Evolutionary conservation across 257 asterid genomes (phyloP).

Genomic region (Cordia subcordata): DNA sequence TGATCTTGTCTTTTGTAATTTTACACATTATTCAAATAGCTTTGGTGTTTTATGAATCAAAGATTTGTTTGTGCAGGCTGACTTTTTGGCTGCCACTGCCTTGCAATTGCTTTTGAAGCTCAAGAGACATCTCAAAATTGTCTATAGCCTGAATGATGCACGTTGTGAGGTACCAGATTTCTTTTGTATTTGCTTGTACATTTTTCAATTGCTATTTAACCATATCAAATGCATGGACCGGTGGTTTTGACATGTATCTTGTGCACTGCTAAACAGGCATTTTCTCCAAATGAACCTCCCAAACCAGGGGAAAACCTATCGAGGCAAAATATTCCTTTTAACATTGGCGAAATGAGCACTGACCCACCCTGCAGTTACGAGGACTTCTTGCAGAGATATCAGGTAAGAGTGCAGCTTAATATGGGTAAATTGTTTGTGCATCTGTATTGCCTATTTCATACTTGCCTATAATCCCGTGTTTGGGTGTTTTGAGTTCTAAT

Average conservation of each 20-base stretch:
- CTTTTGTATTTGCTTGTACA: background rate
- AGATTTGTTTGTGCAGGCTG: constrained; percentile 47
- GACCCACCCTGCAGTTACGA: constrained; percentile 65
- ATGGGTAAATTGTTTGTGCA: no score
- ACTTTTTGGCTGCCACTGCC: constrained; percentile 83
- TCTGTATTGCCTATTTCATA: no score
- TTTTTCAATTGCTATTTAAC: no score
- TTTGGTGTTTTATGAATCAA: background rate
- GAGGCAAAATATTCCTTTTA: constrained; percentile 64
- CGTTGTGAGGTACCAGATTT: constrained; percentile 78
- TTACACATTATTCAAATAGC: no score
- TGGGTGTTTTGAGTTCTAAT: no score
- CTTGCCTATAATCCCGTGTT: no score
- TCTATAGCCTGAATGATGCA: constrained; percentile 70
- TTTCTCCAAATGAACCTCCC: constrained; percentile 72
- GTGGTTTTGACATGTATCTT: background rate
- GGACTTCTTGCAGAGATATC: constrained; percentile 65
- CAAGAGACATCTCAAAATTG: constrained; percentile 92
- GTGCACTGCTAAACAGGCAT: constrained; percentile 38
- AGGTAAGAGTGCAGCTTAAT: constrained; percentile 38
- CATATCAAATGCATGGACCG: background rate
- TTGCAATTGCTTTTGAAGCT: constrained; percentile 84
- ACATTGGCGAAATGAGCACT: constrained; percentile 49
- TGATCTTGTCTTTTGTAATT: no score
- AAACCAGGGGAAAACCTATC: constrained; percentile 71